phyloP scores from a whole-genome alignment of 805 yeast genomes.

The Metschnikowia corniflorae region DNA sequence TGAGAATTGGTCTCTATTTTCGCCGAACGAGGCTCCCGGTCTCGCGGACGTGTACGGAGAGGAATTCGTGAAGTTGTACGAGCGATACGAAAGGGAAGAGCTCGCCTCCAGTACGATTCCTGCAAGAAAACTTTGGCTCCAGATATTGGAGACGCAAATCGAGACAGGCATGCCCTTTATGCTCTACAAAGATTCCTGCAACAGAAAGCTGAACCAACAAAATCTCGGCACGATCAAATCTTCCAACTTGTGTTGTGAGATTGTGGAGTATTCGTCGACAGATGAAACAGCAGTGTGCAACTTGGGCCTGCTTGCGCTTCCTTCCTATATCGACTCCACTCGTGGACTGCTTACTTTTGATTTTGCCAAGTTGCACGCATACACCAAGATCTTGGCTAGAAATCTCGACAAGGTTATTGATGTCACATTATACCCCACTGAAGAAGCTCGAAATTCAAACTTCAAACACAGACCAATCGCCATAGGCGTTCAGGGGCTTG shows the following conservation, averaged over 20 bases:
- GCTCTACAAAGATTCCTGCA: conserved; percentile 91
- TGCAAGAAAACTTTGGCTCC: conserved; percentile 90
- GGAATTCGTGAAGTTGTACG: conserved; percentile 70
- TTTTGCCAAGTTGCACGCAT: conserved; percentile 69
- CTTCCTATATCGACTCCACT: conserved; percentile 53
- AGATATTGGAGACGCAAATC: conserved; percentile 86
- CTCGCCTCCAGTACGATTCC: conserved; percentile 56
- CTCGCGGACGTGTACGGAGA: conserved; percentile 79
- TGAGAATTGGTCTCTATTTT: conserved; percentile 83
- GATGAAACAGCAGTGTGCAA: conserved; percentile 96
- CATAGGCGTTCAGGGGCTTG: conserved; percentile 97
- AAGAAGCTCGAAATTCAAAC: conserved; percentile 71
- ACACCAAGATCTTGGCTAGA: conserved; percentile 71
- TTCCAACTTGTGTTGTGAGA: conserved; percentile 91
- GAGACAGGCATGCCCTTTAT: conserved; percentile 97
- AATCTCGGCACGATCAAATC: conserved; percentile 91
- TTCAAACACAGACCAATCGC: conserved; percentile 88
- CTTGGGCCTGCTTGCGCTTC: conserved; percentile 86
- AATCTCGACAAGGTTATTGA: conserved; percentile 85
- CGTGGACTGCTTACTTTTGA: conserved; percentile 54
- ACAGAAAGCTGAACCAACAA: conserved; percentile 82
- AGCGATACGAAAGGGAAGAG: conserved; percentile 67
- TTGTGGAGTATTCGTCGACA: conserved; percentile 87
- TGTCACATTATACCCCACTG: conserved; percentile 79
- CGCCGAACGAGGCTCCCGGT: conserved; percentile 88